Percentiles rank a stretch among this genome's conserved stretches.
These are phyloP conservation scores for Xylaria bambusicola DNA, from an alignment of 495 filamentous ascomycete genomes.

Conservation along the genomic window DNA sequence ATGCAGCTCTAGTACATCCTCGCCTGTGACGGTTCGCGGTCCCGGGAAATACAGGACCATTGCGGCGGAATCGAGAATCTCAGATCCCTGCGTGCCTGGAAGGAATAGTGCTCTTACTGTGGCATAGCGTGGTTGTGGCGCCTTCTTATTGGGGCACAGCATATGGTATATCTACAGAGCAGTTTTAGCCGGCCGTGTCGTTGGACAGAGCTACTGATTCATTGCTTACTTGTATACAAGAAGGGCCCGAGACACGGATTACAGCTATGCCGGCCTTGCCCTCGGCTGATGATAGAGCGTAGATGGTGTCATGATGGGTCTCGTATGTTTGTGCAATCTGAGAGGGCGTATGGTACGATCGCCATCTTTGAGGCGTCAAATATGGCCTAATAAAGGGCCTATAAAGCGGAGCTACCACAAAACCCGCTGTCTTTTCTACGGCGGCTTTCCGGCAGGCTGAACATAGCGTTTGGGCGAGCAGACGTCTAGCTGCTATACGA, in stretches of 20 bases:
- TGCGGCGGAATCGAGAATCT: slow-evolving; percentile 77
- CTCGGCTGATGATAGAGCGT: slow-evolving; percentile 84
- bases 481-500: slow-evolving; percentile 25
- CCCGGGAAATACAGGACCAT: slow-evolving; percentile 85
- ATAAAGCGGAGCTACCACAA: neutral
- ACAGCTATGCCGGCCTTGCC: slow-evolving; percentile 91
- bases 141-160: slow-evolving; percentile 66
- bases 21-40: slow-evolving; percentile 84
- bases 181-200: slow-evolving; percentile 3
- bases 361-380: neutral
- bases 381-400: neutral
- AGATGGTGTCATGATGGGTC: slow-evolving; percentile 67
- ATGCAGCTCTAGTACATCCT: slow-evolving; percentile 90
- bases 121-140: slow-evolving; percentile 75
- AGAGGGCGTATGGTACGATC: neutral
- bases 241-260: slow-evolving; percentile 81
- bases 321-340: neutral
- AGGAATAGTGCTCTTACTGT: slow-evolving; percentile 74
- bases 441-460: slow-evolving; percentile 4
- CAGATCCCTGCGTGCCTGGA: slow-evolving; percentile 44
- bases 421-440: slow-evolving; percentile 2
- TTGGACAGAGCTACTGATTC: slow-evolving; percentile 4
- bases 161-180: slow-evolving; percentile 66
- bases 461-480: slow-evolving; percentile 20
- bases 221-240: slow-evolving; percentile 63